Percentiles rank a stretch among this genome's conserved stretches.
Conservation (phyloP, 176 grass and related monocot species). For the Triticum timopheevii region DNA sequence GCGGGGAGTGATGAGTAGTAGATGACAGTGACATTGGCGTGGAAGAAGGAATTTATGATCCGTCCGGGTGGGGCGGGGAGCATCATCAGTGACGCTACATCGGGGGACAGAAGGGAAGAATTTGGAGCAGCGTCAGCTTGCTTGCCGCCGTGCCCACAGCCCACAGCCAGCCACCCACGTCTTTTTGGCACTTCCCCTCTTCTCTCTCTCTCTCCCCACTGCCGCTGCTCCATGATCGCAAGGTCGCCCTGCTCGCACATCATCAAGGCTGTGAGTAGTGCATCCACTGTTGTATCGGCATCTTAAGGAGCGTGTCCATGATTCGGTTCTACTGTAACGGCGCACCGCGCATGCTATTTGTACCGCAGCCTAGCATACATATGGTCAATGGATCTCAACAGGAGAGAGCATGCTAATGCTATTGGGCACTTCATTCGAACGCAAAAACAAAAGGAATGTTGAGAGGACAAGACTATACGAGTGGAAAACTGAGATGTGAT, state of each 20-base stretch:
- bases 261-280: conserved; percentile 28
- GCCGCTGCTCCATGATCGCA: not conserved
- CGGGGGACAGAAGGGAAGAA: conserved; percentile 61
- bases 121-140: conserved; percentile 22
- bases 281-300: conserved; percentile 41
- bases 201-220: not conserved
- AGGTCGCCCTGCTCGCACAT: not conserved
- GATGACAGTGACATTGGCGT: not conserved
- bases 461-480: too few species aligned
- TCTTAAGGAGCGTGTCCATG: conserved; percentile 19
- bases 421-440: not conserved
- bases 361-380: not conserved
- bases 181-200: not conserved
- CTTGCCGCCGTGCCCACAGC: not conserved
- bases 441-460: not conserved
- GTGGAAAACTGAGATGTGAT: too few species aligned
- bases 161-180: not conserved
- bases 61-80: conserved; percentile 34
- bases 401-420: not conserved
- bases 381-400: not conserved
- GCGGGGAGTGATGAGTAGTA: not conserved
- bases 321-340: not conserved
- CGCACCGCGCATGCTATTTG: not conserved
- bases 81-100: conserved; percentile 53
- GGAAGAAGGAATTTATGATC: conserved; percentile 34